Percentiles rank a stretch among this genome's conserved stretches.
Evolutionary conservation across 176 grass and related monocot species (phyloP).

Genomic region (Bonia amplexicaulis): DNA sequence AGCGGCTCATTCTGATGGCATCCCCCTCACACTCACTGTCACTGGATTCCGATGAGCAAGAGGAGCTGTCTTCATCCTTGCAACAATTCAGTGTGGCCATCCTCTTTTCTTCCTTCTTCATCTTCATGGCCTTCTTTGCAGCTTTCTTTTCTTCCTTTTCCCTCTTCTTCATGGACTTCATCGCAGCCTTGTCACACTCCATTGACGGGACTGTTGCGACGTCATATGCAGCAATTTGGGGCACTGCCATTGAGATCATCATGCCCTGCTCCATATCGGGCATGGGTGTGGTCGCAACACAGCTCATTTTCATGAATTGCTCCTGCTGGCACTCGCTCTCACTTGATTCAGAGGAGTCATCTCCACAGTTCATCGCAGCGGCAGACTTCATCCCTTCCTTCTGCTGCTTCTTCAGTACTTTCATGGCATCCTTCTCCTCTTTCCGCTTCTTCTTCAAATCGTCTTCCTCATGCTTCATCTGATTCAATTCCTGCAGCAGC

Average conservation of each 20-base stretch:
- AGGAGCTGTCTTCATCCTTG: slow-evolving; percentile 41
- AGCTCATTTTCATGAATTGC: not conserved
- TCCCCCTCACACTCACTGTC: slow-evolving; percentile 36
- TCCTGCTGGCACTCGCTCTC: slow-evolving; percentile 38
- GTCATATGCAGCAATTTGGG: not conserved
- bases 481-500: slow-evolving; percentile 51
- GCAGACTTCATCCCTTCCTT: slow-evolving; percentile 22
- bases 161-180: slow-evolving; percentile 59
- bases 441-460: slow-evolving; percentile 35
- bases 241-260: not conserved
- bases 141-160: slow-evolving; percentile 56
- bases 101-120: slow-evolving; percentile 42
- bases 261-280: not conserved
- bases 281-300: not conserved
- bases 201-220: not conserved
- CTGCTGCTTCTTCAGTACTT: slow-evolving; percentile 36
- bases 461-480: slow-evolving; percentile 47
- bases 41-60: slow-evolving; percentile 58
- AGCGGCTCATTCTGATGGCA: slow-evolving; percentile 26
- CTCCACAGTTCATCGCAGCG: not conserved
- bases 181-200: slow-evolving; percentile 22
- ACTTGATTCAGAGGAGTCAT: slow-evolving; percentile 38
- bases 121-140: slow-evolving; percentile 42
- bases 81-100: slow-evolving; percentile 13
- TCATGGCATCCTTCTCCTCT: slow-evolving; percentile 40